phyloP scores from a whole-genome alignment of 2,329 filamentous ascomycete species.

The Emmonsia crescens region DNA sequence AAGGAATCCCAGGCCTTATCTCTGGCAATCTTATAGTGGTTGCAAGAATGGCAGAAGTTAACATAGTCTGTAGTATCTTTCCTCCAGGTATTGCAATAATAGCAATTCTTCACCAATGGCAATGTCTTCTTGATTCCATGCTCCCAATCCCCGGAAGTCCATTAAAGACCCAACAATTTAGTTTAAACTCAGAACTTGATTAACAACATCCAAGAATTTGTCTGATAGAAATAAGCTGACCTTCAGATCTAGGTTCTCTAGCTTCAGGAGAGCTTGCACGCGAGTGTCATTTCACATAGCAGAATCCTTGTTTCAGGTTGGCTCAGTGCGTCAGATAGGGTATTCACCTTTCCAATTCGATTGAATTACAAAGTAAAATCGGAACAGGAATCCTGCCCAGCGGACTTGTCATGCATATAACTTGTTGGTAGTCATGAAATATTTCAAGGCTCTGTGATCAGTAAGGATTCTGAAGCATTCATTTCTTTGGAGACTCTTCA shows the following conservation, averaged over 20 bases:
- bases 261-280: not conserved
- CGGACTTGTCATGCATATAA: not conserved
- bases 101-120: not conserved
- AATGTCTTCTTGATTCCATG: not conserved
- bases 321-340: no score
- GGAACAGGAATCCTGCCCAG: no score
- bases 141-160: not conserved
- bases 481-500: not conserved
- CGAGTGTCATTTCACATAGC: no score
- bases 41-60: not conserved
- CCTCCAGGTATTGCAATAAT: not conserved
- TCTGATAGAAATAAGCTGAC: not conserved
- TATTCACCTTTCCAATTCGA: no score
- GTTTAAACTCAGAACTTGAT: not conserved
- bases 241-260: not conserved
- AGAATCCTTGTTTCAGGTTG: no score
- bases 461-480: no score
- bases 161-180: not conserved
- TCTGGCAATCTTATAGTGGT: constrained; percentile 3
- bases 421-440: not conserved
- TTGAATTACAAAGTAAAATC: no score
- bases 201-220: not conserved
- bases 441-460: no score
- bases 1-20: constrained; percentile 5
- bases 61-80: not conserved